phyloP scores from a whole-genome alignment of 192 early-diverging fungal genomes.

The Dissophora globulifera region DNA sequence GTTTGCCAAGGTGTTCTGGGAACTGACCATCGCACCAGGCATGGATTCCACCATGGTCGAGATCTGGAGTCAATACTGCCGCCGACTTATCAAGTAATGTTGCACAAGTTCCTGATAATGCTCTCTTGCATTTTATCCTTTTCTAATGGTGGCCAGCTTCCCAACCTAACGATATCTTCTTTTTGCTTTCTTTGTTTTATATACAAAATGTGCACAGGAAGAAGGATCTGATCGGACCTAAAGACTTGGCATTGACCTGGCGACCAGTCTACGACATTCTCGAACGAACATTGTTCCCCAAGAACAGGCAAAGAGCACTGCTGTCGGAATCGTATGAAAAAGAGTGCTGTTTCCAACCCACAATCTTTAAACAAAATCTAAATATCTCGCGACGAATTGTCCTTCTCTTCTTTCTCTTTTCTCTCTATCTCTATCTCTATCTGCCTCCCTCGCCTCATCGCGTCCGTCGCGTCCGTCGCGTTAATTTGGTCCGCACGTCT shows the following conservation, averaged over 20 bases:
- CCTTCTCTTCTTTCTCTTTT: constrained; percentile 1
- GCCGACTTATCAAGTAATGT: constrained; percentile 74
- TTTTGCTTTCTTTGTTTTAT: no score
- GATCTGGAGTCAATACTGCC: constrained; percentile 66
- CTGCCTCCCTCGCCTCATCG: no score
- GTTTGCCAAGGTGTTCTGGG: constrained; percentile 71
- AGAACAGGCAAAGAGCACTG: constrained; percentile 71
- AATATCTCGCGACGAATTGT: constrained; percentile 15
- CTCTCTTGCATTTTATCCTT: not conserved
- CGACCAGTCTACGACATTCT: constrained; percentile 75
- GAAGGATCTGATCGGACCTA: constrained; percentile 68
- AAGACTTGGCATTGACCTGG: constrained; percentile 80
- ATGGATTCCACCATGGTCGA: constrained; percentile 77
- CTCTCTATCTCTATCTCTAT: not conserved
- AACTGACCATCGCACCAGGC: constrained; percentile 69
- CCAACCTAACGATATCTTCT: no score
- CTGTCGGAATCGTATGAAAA: constrained; percentile 64
- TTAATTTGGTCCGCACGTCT: constrained; percentile 31
- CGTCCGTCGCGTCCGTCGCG: constrained; percentile 1
- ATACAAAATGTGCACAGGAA: constrained; percentile 64
- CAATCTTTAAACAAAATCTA: not conserved
- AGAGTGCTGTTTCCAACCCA: not conserved
- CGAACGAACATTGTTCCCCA: constrained; percentile 67
- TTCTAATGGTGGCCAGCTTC: no score
- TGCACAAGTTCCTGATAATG: no score